These are phyloP conservation scores for Trichoderma aggressivum DNA, from an alignment of 2,329 filamentous ascomycete genomes.

Conservation along the genomic window DNA sequence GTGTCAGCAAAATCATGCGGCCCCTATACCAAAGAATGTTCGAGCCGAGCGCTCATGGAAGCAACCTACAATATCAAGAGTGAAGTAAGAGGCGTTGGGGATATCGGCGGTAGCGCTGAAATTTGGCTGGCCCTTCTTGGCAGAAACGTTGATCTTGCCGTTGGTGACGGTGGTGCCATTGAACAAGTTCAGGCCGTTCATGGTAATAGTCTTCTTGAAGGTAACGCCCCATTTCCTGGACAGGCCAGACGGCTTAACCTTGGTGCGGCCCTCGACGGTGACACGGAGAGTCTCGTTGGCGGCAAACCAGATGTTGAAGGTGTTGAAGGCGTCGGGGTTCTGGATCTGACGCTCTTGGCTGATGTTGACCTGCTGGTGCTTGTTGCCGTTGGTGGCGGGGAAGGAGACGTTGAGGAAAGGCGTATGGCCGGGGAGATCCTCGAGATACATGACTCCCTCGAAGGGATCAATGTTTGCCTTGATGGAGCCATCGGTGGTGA, in stretches of 20 bases:
- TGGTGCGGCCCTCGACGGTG: conserved; percentile 50
- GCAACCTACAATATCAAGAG: conserved; percentile 58
- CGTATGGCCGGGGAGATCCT: conserved; percentile 44
- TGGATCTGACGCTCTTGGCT: conserved; percentile 46
- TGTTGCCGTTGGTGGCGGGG: conserved; percentile 48
- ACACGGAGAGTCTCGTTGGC: conserved; percentile 49
- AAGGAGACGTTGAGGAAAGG: conserved; percentile 52
- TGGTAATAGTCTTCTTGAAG: conserved; percentile 54
- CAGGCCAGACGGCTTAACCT: conserved; percentile 50
- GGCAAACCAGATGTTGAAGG: conserved; percentile 55
- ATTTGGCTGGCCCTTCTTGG: conserved; percentile 50
- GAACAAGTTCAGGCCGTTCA: conserved; percentile 55
- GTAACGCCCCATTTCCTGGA: conserved; percentile 46
- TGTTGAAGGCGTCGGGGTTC: conserved; percentile 47
- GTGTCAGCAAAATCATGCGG: not conserved
- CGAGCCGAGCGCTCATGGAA: not conserved
- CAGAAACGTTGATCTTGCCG: conserved; percentile 43
- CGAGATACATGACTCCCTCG: conserved; percentile 53
- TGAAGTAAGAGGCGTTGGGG: conserved; percentile 61
- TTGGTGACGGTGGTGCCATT: conserved; percentile 51
- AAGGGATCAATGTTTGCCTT: conserved; percentile 52
- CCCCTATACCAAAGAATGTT: not conserved
- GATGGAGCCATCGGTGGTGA: conserved; percentile 49
- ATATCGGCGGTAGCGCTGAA: conserved; percentile 59
- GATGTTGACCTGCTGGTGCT: conserved; percentile 50